Evolutionary conservation across 768 basidiomycete genomes (phyloP).

Genomic region (Tremella yokohamensis): DNA sequence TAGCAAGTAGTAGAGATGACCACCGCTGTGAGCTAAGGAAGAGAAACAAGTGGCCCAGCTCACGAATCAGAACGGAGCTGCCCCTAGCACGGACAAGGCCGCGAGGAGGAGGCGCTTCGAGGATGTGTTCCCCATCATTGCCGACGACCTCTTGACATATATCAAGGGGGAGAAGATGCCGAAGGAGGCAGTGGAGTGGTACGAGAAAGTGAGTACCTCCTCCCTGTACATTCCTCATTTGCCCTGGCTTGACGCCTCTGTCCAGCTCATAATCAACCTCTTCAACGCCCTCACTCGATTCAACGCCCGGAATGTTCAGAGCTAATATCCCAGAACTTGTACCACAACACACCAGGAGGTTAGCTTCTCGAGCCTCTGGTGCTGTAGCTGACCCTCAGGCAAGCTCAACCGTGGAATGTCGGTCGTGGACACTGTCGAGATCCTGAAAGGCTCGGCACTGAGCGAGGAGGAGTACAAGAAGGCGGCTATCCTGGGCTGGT

Average conservation of each 20-base stretch:
- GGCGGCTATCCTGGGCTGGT: constrained; percentile 87
- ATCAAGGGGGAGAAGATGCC: constrained; percentile 74
- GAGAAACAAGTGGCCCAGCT: no score
- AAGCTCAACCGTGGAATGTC: constrained; percentile 97
- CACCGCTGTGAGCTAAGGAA: no score
- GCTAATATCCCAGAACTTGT: constrained; percentile 53
- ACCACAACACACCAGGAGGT: constrained; percentile 87
- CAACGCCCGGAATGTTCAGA: background rate
- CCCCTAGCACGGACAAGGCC: constrained; percentile 27
- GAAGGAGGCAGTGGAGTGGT: constrained; percentile 79
- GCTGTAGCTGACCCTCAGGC: constrained; percentile 2
- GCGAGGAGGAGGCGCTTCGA: constrained; percentile 58
- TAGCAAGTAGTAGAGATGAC: no score
- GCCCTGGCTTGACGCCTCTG: no score
- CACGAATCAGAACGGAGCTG: background rate
- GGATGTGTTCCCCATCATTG: constrained; percentile 65
- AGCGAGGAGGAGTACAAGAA: constrained; percentile 82
- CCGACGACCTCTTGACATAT: constrained; percentile 71
- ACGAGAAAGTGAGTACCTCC: constrained; percentile 60
- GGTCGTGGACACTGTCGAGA: constrained; percentile 87
- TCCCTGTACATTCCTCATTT: background rate
- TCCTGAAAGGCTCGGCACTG: constrained; percentile 68
- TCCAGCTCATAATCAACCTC: no score
- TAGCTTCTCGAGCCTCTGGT: background rate
- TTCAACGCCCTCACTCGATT: no score